Evolutionary conservation across 441 rosid genomes (phyloP), one percentile per base, ranked within the genome.

Genomic region (Gossypium schwendimanii): DNA sequence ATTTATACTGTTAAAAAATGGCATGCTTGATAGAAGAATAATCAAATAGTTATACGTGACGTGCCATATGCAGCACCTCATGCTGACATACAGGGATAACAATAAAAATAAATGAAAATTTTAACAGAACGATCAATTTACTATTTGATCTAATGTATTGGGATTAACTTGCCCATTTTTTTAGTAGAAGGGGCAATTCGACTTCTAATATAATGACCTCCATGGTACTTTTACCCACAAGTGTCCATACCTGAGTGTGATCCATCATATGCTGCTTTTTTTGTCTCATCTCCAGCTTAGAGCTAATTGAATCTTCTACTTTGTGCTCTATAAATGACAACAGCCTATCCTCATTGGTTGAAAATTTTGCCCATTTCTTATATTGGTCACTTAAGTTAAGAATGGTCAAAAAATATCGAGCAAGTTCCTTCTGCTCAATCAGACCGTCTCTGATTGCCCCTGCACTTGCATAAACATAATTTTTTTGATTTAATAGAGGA

Each of bases 161-260:
- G 1, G 39, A 33, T 6, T 33, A 1, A 6, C 39, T 33, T 33
- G 8, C 39, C 39, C 1, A 33, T 6, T 33, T 33, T 33, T 33
- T 33, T 1, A 33, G 1, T 33, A 33, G 39, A 6, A 33, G 8
- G 8, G 39, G 8, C 8, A 33, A 33, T 33, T 33, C 8, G 39
- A 33, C 39, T 33, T 6, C 39, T 33, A 33, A 33, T 6, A 33
- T 7, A 33, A 33, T 33, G 1, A 33, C 39, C 8, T 33, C 39
- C 2, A 33, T 6, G 39, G 1, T 33, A 33, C 39, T 33, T 33
- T 33, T 33, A 33, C 39, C 39, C 20, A 49, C 54, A 65, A 20
- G 68, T 23, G 45, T 36, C 47, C 4, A 60, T 69, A 88, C 97
- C 94, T 88, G 95, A 2, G 97, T 88, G 76, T 93, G 95, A 81